These are phyloP conservation scores for Podospora pseudopauciseta DNA, from an alignment of 495 filamentous ascomycete species.

Conservation along the genomic window DNA sequence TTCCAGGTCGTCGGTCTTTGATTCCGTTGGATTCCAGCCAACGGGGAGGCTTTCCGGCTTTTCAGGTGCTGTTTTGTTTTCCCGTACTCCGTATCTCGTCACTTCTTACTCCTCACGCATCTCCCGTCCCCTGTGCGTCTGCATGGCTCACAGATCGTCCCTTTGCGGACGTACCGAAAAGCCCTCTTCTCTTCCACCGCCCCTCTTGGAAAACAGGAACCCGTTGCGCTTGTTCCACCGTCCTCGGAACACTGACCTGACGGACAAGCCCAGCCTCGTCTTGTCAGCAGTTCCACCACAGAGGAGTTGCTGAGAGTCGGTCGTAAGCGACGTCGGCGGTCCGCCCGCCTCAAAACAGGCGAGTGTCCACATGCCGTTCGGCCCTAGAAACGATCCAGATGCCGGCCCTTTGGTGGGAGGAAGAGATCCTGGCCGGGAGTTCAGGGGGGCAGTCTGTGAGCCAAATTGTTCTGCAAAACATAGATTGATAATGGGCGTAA, in stretches of 20 bases:
- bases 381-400: slow-evolving; percentile 3
- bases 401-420: neutral
- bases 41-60: neutral
- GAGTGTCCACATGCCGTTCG: slow-evolving; percentile 7
- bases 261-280: neutral
- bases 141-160: too few species aligned
- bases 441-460: neutral
- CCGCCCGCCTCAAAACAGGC: neutral
- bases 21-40: neutral
- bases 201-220: neutral
- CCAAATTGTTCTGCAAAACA: neutral
- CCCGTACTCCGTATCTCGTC: neutral
- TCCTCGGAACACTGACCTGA: neutral
- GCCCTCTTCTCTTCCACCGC: too few species aligned
- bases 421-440: neutral
- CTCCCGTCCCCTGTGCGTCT: neutral
- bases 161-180: too few species aligned
- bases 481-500: neutral
- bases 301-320: too few species aligned
- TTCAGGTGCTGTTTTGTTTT: neutral
- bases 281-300: neutral
- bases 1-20: neutral
- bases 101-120: neutral
- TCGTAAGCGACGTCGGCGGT: neutral
- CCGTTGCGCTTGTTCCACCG: neutral